phyloP scores from a whole-genome alignment of 176 grass and related monocot genomes.

The Cenchrus fungigraminus region DNA sequence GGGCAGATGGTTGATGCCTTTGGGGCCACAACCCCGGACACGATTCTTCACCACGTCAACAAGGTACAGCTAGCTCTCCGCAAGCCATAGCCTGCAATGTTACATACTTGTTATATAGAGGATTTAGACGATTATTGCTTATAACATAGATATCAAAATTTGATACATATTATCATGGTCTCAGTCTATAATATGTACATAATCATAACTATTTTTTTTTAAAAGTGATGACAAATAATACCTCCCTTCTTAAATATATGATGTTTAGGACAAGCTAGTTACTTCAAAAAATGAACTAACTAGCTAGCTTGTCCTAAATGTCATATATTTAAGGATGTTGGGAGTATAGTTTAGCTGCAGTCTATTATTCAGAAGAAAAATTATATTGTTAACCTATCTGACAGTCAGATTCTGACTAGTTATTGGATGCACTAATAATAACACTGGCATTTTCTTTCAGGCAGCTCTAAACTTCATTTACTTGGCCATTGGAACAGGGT shows the following conservation, averaged over 20 bases:
- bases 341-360: not conserved
- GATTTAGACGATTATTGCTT: not conserved
- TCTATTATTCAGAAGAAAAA: not conserved
- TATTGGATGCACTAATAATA: not conserved
- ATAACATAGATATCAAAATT: not conserved
- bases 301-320: no score
- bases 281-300: no score
- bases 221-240: not conserved
- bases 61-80: conserved; percentile 20
- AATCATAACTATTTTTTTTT: not conserved
- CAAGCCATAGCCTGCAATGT: not conserved
- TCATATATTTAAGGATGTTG: no score
- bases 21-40: conserved; percentile 9
- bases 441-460: conserved; percentile 42
- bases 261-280: no score
- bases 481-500: conserved; percentile 45
- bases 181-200: not conserved
- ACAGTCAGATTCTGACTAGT: not conserved
- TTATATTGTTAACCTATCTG: not conserved
- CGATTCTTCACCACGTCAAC: conserved; percentile 40
- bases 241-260: no score
- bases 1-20: conserved; percentile 44
- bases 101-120: not conserved
- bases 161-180: not conserved
- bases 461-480: conserved; percentile 51